phyloP scores from a whole-genome alignment of 176 grass and related monocot genomes.

The Zizania latifolia region DNA sequence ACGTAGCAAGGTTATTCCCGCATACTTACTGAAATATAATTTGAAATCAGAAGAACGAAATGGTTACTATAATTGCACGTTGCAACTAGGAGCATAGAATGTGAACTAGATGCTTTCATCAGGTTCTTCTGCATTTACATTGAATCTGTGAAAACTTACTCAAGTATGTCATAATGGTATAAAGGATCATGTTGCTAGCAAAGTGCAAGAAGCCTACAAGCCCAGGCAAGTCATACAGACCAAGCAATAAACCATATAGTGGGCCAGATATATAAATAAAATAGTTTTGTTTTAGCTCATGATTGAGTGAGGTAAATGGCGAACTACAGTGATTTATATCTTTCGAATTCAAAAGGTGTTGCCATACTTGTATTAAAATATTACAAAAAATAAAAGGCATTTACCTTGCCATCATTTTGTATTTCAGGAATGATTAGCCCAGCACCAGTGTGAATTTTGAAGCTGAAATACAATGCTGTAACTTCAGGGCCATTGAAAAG shows the following conservation, averaged over 20 bases:
- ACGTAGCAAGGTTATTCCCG: not conserved
- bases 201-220: not conserved
- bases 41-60: not conserved
- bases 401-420: slow-evolving; percentile 85
- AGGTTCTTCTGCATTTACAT: not conserved
- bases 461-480: slow-evolving; percentile 49
- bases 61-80: not conserved
- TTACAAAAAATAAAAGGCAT: slow-evolving; percentile 10
- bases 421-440: slow-evolving; percentile 95
- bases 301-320: not conserved
- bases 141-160: not conserved
- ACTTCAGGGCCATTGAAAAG: slow-evolving; percentile 13
- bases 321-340: not conserved
- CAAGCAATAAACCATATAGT: not conserved
- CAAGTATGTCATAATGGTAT: not conserved
- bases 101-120: not conserved
- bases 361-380: not conserved
- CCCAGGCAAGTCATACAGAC: not conserved
- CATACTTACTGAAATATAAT: not conserved
- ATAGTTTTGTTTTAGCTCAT: not conserved
- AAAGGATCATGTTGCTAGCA: not conserved
- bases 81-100: not conserved
- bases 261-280: not conserved
- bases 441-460: slow-evolving; percentile 91
- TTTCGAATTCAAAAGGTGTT: not conserved